phyloP scores from a whole-genome alignment of 495 filamentous ascomycete genomes.

The Durotheca rogersii region DNA sequence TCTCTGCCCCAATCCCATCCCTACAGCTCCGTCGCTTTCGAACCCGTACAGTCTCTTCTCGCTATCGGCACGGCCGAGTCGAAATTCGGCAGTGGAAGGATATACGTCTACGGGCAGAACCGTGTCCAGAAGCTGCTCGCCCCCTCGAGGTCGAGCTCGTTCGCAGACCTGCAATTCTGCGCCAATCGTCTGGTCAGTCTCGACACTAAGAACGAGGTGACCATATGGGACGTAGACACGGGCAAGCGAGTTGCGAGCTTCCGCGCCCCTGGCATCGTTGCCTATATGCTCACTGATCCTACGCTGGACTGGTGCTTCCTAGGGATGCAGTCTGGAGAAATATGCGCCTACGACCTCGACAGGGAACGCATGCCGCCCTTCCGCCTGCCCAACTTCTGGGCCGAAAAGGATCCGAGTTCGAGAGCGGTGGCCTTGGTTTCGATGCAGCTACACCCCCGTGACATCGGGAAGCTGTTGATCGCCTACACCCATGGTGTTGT shows the following conservation, averaged over 20 bases:
- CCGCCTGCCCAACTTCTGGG: slow-evolving; percentile 82
- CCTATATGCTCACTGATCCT: slow-evolving; percentile 73
- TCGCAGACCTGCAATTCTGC: slow-evolving; percentile 46
- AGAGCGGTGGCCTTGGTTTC: slow-evolving; percentile 53
- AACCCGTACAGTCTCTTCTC: slow-evolving; percentile 88
- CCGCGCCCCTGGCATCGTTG: slow-evolving; percentile 70
- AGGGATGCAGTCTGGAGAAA: slow-evolving; percentile 73
- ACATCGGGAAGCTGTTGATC: slow-evolving; percentile 88
- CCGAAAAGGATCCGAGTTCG: slow-evolving; percentile 54
- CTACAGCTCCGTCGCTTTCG: slow-evolving; percentile 73
- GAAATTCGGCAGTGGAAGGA: slow-evolving; percentile 72
- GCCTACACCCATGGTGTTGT: slow-evolving; percentile 85
- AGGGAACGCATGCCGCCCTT: slow-evolving; percentile 72
- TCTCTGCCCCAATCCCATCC: slow-evolving; percentile 3
- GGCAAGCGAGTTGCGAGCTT: slow-evolving; percentile 61
- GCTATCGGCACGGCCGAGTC: slow-evolving; percentile 89
- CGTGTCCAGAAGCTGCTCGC: slow-evolving; percentile 74
- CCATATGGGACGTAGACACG: slow-evolving; percentile 69
- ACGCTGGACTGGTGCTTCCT: slow-evolving; percentile 89
- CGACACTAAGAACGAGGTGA: slow-evolving; percentile 80
- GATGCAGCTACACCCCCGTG: slow-evolving; percentile 81
- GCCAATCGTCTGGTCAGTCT: slow-evolving; percentile 78
- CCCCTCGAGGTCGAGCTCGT: slow-evolving; percentile 55
- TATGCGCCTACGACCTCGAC: slow-evolving; percentile 88
- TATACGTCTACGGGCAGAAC: slow-evolving; percentile 87